Evolutionary conservation across 306 rosid species (phyloP), one percentile per base, ranked within the genome.

Genomic region (Cicer judaicum): DNA sequence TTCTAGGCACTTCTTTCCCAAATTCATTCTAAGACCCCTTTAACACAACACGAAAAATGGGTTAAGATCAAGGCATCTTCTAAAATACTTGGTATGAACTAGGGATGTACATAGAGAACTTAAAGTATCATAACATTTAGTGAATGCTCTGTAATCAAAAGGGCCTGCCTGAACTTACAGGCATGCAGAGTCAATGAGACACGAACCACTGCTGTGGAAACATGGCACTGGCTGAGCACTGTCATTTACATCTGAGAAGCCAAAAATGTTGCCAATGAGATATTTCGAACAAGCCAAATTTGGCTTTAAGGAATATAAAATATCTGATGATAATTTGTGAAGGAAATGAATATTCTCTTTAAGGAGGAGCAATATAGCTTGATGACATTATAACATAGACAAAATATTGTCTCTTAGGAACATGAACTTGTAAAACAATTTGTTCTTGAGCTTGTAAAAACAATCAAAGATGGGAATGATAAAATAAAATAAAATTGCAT

Each of bases 221-320:
- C 88, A 82, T 65, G 47, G 50, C 56, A 15, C 75, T 77, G 81
- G 42, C 68, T 74, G 79, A 57, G 78, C 75, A 76, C 73, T 44
- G 14, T 10, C 42, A 69, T 72, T 73, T 69, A 7, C 81, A 57
- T 78, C 85, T 13, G 80, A 76, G 73, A 92, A 73, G 78, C 93
- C 93, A 88, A 86, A 93, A 71, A 93, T 85, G 64, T 81, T 46
- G 36, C 49, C 47, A 65, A 80, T 63, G 72, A 91, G 91, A 83
- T 65, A 7, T 75, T 84, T 77, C 3, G 93, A 84, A 64, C 78
- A 69, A 48, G 77, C 76, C 77, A 80, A 48, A 80, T 89, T 89
- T 47, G 96, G 87, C 84, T 78, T 83, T 50, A 84, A 57, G 53
- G 86, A 89, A 83, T 80, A 70, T 65, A 91, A 88, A 59, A 86